Percentiles rank a stretch among this genome's conserved stretches.
These are phyloP conservation scores for Phytophthora cryptogea DNA, from an alignment of 352 stramenopile genomes.

Conservation along the genomic window DNA sequence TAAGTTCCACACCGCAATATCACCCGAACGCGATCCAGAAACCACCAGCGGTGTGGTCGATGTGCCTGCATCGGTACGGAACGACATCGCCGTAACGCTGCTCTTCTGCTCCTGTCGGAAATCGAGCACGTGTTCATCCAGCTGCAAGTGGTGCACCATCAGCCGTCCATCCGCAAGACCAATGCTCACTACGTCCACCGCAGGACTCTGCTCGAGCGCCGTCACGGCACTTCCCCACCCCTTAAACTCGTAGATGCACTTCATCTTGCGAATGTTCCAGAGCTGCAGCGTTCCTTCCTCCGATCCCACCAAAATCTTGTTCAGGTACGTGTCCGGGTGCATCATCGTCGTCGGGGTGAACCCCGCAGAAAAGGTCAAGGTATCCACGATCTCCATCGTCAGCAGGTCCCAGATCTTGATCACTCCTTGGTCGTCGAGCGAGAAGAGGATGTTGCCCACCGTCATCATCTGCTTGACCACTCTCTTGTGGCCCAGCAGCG, in stretches of 20 bases:
- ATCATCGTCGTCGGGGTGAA: slow-evolving; percentile 84
- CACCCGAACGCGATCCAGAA: slow-evolving; percentile 71
- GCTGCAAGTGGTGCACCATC: slow-evolving; percentile 87
- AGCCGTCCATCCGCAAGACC: slow-evolving; percentile 83
- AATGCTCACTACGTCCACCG: slow-evolving; percentile 89
- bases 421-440: slow-evolving; percentile 59
- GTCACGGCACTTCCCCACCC: slow-evolving; percentile 71
- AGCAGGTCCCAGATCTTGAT: slow-evolving; percentile 71
- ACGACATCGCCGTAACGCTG: slow-evolving; percentile 85
- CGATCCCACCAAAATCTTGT: slow-evolving; percentile 93
- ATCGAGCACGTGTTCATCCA: slow-evolving; percentile 81
- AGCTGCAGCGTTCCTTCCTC: slow-evolving; percentile 83
- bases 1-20: slow-evolving; percentile 93
- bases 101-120: slow-evolving; percentile 81
- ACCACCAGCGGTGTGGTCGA: slow-evolving; percentile 61
- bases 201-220: slow-evolving; percentile 85
- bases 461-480: slow-evolving; percentile 52
- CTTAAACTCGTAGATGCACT: slow-evolving; percentile 89
- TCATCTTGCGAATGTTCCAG: slow-evolving; percentile 92
- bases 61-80: slow-evolving; percentile 83
- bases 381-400: slow-evolving; percentile 64
- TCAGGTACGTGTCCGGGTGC: slow-evolving; percentile 94
- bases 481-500: slow-evolving; percentile 61
- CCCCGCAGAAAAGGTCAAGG: slow-evolving; percentile 47
- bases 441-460: slow-evolving; percentile 74